phyloP scores from a whole-genome alignment of 208 protist genomes.

The Crithidia fasciculata region DNA sequence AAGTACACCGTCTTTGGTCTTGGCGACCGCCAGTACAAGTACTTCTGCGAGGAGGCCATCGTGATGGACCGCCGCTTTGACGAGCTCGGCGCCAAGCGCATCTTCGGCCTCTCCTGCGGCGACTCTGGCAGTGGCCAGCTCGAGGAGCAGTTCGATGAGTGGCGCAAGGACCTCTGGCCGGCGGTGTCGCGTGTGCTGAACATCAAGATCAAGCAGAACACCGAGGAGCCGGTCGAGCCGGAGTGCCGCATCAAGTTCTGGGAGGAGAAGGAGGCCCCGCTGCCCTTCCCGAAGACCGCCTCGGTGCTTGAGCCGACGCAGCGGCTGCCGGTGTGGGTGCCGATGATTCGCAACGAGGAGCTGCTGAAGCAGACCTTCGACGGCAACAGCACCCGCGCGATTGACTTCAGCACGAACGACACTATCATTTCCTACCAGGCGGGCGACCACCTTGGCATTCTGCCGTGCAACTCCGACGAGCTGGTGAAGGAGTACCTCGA shows the following conservation, averaged over 20 bases:
- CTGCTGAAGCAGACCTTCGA: constrained; percentile 49
- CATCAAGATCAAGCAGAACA: constrained; percentile 69
- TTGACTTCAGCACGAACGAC: constrained; percentile 86
- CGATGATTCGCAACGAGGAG: constrained; percentile 74
- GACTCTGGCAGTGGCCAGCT: constrained; percentile 78
- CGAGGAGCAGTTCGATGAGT: constrained; percentile 91
- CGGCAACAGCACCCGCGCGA: constrained; percentile 73
- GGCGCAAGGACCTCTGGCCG: constrained; percentile 83
- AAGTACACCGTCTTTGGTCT: constrained; percentile 92
- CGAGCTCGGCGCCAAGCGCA: constrained; percentile 85
- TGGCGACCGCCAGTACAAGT: constrained; percentile 91
- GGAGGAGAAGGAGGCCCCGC: constrained; percentile 73
- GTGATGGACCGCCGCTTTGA: constrained; percentile 88
- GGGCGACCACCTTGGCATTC: constrained; percentile 95
- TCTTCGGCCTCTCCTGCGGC: constrained; percentile 82
- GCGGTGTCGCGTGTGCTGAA: constrained; percentile 72
- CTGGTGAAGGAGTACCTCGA: constrained; percentile 84
- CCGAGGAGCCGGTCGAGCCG: constrained; percentile 76
- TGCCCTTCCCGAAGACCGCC: constrained; percentile 87
- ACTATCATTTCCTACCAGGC: constrained; percentile 93
- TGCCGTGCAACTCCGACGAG: constrained; percentile 88
- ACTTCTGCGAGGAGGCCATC: constrained; percentile 89
- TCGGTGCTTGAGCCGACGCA: constrained; percentile 90
- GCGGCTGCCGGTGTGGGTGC: constrained; percentile 83
- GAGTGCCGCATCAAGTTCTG: constrained; percentile 87